phyloP scores from a whole-genome alignment of 345 rosid species.

The Brassica incana region DNA sequence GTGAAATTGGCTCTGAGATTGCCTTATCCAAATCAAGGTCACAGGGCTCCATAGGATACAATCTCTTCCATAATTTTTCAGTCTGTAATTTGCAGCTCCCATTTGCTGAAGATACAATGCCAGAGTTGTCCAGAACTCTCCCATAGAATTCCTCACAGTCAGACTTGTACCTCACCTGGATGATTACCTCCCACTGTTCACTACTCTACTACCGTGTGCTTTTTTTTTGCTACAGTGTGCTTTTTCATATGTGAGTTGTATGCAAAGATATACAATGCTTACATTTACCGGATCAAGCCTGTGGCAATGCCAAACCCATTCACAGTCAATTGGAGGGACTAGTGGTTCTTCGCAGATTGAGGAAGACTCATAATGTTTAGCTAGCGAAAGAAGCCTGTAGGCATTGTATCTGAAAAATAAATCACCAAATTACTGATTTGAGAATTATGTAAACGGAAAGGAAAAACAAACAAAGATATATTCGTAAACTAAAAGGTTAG shows the following conservation, averaged over 20 bases:
- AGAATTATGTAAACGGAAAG: neutral
- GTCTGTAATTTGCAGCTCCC: slow-evolving; percentile 50
- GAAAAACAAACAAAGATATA: too few relatives aligned
- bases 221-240: too few relatives aligned
- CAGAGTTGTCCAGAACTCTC: slow-evolving; percentile 53
- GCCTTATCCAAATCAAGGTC: slow-evolving; percentile 46
- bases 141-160: slow-evolving; percentile 62
- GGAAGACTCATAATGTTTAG: slow-evolving; percentile 60
- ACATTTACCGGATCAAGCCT: slow-evolving; percentile 41
- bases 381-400: slow-evolving; percentile 87
- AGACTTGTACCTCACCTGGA: slow-evolving; percentile 55
- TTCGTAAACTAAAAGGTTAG: too few relatives aligned
- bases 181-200: neutral
- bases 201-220: too few relatives aligned
- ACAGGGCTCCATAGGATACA: slow-evolving; percentile 67
- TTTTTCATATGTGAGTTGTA: too few relatives aligned
- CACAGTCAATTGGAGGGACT: slow-evolving; percentile 85
- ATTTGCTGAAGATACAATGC: slow-evolving; percentile 56
- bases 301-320: slow-evolving; percentile 96
- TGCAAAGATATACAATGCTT: too few relatives aligned
- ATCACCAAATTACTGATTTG: neutral
- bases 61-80: slow-evolving; percentile 55
- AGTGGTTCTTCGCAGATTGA: slow-evolving; percentile 53
- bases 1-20: neutral
- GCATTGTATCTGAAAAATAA: slow-evolving; percentile 65